Evolutionary conservation across 345 rosid genomes (phyloP).

Genomic region (Anacardium occidentale): DNA sequence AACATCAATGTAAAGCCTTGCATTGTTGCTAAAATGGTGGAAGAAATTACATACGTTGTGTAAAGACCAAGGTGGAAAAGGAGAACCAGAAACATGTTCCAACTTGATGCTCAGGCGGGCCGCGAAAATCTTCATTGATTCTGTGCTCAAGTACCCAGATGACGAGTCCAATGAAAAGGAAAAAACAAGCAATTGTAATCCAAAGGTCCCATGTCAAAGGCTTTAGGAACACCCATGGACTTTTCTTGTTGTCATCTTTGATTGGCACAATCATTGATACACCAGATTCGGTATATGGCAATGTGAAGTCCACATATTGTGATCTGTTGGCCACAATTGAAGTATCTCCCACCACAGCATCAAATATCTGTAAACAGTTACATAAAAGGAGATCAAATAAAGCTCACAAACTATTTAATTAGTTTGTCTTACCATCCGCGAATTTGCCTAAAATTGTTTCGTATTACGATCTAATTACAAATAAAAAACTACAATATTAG

Average conservation of each 20-base stretch:
- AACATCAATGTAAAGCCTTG: not conserved
- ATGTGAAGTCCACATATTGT: slow-evolving; percentile 49
- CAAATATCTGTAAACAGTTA: slow-evolving; percentile 33
- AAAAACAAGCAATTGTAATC: slow-evolving; percentile 53
- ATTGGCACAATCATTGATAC: slow-evolving; percentile 67
- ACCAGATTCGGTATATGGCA: slow-evolving; percentile 70
- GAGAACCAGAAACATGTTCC: slow-evolving; percentile 71
- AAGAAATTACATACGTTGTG: slow-evolving; percentile 31
- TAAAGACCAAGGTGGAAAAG: slow-evolving; percentile 65
- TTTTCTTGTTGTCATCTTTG: slow-evolving; percentile 33
- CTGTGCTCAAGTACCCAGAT: slow-evolving; percentile 77
- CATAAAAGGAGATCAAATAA: too few relatives aligned
- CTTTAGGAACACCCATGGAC: slow-evolving; percentile 64
- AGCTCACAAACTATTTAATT: too few relatives aligned
- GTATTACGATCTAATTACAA: too few relatives aligned
- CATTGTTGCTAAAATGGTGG: not conserved
- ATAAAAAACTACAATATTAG: too few relatives aligned
- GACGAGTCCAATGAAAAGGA: slow-evolving; percentile 51
- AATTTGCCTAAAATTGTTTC: too few relatives aligned
- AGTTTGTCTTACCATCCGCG: too few relatives aligned
- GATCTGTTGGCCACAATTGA: slow-evolving; percentile 55
- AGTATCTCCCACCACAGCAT: slow-evolving; percentile 67
- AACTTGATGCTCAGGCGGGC: slow-evolving; percentile 42
- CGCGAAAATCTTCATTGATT: slow-evolving; percentile 62
- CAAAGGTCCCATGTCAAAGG: slow-evolving; percentile 68